A percentile compares a stretch with the other conserved stretches of the same genome.
Evolutionary conservation across 208 protist genomes (phyloP).

Genomic region (Acanthamoeba culbertsoni): DNA sequence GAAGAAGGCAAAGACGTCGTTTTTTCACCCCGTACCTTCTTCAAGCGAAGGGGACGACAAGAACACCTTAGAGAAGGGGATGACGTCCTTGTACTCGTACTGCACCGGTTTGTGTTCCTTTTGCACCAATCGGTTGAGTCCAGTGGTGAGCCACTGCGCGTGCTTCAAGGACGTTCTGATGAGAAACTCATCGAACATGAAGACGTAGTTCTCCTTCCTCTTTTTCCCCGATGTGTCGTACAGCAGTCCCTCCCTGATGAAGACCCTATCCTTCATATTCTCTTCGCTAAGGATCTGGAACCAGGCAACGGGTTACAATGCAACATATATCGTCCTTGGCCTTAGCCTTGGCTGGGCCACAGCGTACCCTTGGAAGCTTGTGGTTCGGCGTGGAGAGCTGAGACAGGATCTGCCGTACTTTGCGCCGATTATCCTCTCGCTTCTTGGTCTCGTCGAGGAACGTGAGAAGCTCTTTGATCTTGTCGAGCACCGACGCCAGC

Average conservation of each 20-base stretch:
- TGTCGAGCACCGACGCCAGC: not conserved
- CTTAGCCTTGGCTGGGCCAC: not conserved
- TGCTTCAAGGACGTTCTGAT: not conserved
- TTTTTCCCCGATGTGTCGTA: not conserved
- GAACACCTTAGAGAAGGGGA: not conserved
- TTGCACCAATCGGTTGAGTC: not conserved
- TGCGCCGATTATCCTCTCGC: not conserved
- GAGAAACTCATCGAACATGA: constrained; percentile 36
- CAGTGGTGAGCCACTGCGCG: not conserved
- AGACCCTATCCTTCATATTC: not conserved
- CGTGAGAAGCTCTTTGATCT: not conserved
- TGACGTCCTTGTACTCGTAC: constrained; percentile 15
- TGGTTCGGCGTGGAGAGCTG: not conserved
- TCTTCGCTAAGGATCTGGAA: not conserved
- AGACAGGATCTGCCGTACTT: not conserved
- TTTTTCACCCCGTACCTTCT: not conserved
- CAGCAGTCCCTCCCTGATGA: not conserved
- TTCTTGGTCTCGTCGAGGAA: constrained; percentile 6
- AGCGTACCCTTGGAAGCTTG: not conserved
- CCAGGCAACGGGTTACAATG: not conserved
- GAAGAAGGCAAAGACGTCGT: not conserved
- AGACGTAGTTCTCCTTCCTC: constrained; percentile 5
- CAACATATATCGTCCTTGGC: not conserved
- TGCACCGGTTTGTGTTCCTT: not conserved
- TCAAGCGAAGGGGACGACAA: not conserved